Percentiles rank a stretch among this genome's conserved stretches.
Conservation (phyloP, 1,139 yeast species). For the Debaryomycetaceae sp. region DNA sequence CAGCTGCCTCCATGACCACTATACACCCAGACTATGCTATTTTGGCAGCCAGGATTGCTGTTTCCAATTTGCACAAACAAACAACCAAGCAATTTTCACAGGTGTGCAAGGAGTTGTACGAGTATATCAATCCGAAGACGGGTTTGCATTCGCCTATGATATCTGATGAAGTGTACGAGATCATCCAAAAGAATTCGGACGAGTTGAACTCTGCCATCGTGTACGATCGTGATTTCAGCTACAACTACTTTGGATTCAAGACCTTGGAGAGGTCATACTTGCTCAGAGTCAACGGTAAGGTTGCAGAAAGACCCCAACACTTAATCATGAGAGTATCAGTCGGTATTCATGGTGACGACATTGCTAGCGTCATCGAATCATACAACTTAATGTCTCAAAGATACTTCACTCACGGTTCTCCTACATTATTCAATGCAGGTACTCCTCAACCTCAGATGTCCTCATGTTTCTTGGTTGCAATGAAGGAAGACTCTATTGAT, state of each 20-base stretch:
- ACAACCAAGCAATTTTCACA: slow-evolving; percentile 86
- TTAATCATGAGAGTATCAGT: slow-evolving; percentile 86
- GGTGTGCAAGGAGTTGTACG: slow-evolving; percentile 66
- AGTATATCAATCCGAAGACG: slow-evolving; percentile 72
- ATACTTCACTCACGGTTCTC: slow-evolving; percentile 86
- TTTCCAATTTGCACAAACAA: slow-evolving; percentile 88
- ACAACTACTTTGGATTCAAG: slow-evolving; percentile 84
- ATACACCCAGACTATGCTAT: slow-evolving; percentile 95
- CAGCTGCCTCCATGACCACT: slow-evolving; percentile 96
- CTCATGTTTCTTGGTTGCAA: slow-evolving; percentile 54
- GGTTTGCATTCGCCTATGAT: slow-evolving; percentile 75
- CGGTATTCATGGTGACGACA: slow-evolving; percentile 79
- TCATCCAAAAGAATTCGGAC: slow-evolving; percentile 61
- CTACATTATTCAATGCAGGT: slow-evolving; percentile 87
- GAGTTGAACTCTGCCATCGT: slow-evolving; percentile 78
- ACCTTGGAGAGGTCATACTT: slow-evolving; percentile 83
- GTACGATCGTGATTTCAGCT: slow-evolving; percentile 78
- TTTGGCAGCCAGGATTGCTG: slow-evolving; percentile 92
- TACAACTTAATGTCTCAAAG: slow-evolving; percentile 82
- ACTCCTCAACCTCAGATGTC: slow-evolving; percentile 80
- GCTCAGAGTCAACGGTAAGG: slow-evolving; percentile 64
- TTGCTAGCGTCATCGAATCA: slow-evolving; percentile 70
- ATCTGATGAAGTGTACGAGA: slow-evolving; percentile 63
- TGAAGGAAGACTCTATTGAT: slow-evolving; percentile 58
- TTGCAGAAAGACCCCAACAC: slow-evolving; percentile 90